phyloP scores from a whole-genome alignment of 495 filamentous ascomycete species.

The Aspergillus conjunctus region DNA sequence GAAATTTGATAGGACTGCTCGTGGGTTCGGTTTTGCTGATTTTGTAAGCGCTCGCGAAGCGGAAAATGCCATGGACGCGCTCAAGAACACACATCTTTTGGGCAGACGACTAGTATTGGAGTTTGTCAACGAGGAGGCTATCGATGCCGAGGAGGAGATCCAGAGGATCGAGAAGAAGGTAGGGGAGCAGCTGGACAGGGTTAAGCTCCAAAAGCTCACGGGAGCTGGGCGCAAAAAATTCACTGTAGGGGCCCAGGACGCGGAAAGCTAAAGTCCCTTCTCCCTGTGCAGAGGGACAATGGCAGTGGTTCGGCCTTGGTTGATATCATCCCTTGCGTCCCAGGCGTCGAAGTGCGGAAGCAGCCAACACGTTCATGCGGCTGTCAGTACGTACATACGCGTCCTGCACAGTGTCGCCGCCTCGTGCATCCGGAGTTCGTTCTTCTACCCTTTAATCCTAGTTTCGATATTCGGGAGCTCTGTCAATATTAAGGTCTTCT shows the following conservation, averaged over 20 bases:
- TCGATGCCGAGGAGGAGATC: slow-evolving; percentile 94
- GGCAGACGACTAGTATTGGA: slow-evolving; percentile 86
- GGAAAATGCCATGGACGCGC: slow-evolving; percentile 85
- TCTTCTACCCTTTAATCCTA: slow-evolving; percentile 25
- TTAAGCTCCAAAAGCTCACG: slow-evolving; percentile 84
- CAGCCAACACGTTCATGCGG: slow-evolving; percentile 40
- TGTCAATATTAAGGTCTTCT: slow-evolving; percentile 26
- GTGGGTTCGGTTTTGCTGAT: slow-evolving; percentile 96
- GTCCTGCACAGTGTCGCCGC: slow-evolving; percentile 29
- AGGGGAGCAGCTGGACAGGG: slow-evolving; percentile 80
- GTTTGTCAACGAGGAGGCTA: slow-evolving; percentile 80
- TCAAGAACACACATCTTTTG: slow-evolving; percentile 91
- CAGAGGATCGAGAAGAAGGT: slow-evolving; percentile 95
- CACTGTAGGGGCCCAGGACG: slow-evolving; percentile 72
- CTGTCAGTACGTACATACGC: slow-evolving; percentile 44
- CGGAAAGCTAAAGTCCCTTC: slow-evolving; percentile 55
- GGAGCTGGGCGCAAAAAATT: slow-evolving; percentile 84
- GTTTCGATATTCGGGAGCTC: slow-evolving; percentile 18
- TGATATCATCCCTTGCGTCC: slow-evolving; percentile 44
- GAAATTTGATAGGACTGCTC: slow-evolving; percentile 83
- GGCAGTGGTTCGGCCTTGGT: slow-evolving; percentile 17
- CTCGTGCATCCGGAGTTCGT: slow-evolving; percentile 32
- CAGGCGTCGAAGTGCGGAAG: slow-evolving; percentile 19
- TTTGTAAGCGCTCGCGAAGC: slow-evolving; percentile 92
- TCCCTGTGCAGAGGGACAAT: slow-evolving; percentile 39